Percentiles rank a stretch among this genome's conserved stretches.
phyloP scores from a whole-genome alignment of 2,329 filamentous ascomycete genomes.

The Septoria petroselini region DNA sequence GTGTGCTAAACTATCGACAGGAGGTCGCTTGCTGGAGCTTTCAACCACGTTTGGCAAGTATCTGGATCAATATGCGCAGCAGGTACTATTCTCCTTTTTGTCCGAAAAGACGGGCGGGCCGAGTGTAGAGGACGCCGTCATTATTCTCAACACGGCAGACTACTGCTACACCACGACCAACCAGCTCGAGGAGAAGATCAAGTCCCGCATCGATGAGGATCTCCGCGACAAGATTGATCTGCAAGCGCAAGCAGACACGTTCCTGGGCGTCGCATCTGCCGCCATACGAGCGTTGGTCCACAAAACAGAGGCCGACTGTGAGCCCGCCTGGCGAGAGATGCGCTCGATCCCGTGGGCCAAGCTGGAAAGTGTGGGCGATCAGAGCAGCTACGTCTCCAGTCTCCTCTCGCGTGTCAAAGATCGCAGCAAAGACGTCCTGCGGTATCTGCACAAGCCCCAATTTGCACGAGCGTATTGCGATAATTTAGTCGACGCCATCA shows the following conservation, averaged over 20 bases:
- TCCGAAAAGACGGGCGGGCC: slow-evolving; percentile 58
- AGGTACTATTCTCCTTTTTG: slow-evolving; percentile 74
- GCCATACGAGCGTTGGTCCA: slow-evolving; percentile 80
- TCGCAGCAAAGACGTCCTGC: slow-evolving; percentile 70
- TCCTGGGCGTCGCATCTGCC: slow-evolving; percentile 89
- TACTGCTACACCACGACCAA: slow-evolving; percentile 94
- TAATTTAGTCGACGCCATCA: slow-evolving; percentile 86
- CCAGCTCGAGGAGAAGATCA: slow-evolving; percentile 92
- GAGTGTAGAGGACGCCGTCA: slow-evolving; percentile 71
- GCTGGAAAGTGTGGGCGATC: slow-evolving; percentile 88
- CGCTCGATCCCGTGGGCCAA: slow-evolving; percentile 91
- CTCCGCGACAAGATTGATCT: slow-evolving; percentile 75
- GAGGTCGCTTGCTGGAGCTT: slow-evolving; percentile 79
- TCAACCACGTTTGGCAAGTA: slow-evolving; percentile 86
- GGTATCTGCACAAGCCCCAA: slow-evolving; percentile 79
- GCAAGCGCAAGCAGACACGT: slow-evolving; percentile 88
- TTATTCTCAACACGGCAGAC: slow-evolving; percentile 93
- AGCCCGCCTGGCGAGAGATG: slow-evolving; percentile 94
- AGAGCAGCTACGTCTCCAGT: slow-evolving; percentile 86
- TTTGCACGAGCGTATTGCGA: slow-evolving; percentile 94
- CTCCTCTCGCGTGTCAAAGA: slow-evolving; percentile 70
- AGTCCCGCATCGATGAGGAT: slow-evolving; percentile 79
- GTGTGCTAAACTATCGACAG: slow-evolving; percentile 92
- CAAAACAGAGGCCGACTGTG: slow-evolving; percentile 76
- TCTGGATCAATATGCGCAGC: slow-evolving; percentile 90